These are phyloP conservation scores for Chlamydomonas sp. DNA, from an alignment of 139 green algal genomes.

Conservation along the genomic window DNA sequence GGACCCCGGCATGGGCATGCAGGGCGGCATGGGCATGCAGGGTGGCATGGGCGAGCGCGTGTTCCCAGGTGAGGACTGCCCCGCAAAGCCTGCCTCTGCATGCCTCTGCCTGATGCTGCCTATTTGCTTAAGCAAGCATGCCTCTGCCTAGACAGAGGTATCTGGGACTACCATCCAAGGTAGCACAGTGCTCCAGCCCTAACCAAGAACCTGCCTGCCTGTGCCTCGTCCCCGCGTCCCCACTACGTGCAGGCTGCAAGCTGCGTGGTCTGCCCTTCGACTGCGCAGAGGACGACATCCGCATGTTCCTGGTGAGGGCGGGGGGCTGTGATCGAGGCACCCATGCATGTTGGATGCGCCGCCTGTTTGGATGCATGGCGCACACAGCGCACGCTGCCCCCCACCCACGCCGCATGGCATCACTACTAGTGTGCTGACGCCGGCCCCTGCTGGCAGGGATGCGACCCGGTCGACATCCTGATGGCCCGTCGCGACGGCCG, in stretches of 20 bases:
- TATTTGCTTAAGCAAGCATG: too few relatives aligned
- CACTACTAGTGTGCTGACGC: neutral
- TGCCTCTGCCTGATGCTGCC: too few relatives aligned
- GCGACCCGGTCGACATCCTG: conserved; percentile 67
- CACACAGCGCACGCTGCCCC: neutral
- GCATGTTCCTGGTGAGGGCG: conserved; percentile 60
- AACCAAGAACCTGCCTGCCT: too few relatives aligned
- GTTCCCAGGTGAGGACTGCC: conserved; percentile 9
- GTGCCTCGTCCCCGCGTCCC: too few relatives aligned
- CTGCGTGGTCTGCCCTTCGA: conserved; percentile 72
- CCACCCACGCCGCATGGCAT: neutral
- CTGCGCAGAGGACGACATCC: conserved; percentile 65
- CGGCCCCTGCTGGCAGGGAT: conserved; percentile 39
- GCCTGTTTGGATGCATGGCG: too few relatives aligned
- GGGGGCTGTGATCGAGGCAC: neutral
- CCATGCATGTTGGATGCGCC: too few relatives aligned
- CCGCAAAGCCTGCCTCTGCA: too few relatives aligned
- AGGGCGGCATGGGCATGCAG: conserved; percentile 4
- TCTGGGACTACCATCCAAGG: too few relatives aligned
- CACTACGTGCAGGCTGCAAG: conserved; percentile 22
- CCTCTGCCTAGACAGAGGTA: too few relatives aligned
- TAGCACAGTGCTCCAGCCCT: too few relatives aligned
- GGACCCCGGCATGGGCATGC: neutral
- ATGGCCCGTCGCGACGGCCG: conserved; percentile 56
- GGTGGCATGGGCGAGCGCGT: conserved; percentile 12